A percentile compares a stretch with the other conserved stretches of the same genome.
Conservation (phyloP, 371 early-diverging fungal genomes). For the Rhizopus sp. region DNA sequence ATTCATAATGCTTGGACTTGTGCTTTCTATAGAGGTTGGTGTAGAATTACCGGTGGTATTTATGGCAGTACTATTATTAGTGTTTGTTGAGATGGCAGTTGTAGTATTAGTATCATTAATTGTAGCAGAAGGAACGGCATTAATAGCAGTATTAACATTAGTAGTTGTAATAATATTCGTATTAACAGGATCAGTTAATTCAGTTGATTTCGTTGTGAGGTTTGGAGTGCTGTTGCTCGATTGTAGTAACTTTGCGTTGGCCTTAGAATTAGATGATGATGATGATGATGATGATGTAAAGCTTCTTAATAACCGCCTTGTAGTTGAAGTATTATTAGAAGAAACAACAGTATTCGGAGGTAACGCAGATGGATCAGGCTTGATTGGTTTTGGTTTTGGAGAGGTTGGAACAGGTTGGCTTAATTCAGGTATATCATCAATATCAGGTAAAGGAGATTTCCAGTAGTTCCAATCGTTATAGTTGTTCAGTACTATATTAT, state of each 20-base stretch:
- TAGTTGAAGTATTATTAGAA: constrained; percentile 12
- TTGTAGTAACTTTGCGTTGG: constrained; percentile 1
- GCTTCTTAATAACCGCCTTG: constrained; percentile 36
- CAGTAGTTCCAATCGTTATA: constrained; percentile 91
- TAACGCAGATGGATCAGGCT: constrained; percentile 35
- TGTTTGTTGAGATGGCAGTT: background rate
- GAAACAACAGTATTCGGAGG: constrained; percentile 28
- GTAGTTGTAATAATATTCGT: no score
- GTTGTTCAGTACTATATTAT: constrained; percentile 55
- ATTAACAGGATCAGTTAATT: background rate
- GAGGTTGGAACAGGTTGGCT: constrained; percentile 28
- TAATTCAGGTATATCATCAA: constrained; percentile 56
- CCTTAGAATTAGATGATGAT: constrained; percentile 2
- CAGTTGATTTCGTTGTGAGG: background rate
- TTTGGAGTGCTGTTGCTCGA: constrained; percentile 13
- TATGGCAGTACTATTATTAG: background rate
- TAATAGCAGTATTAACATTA: no score
- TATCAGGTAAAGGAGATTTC: constrained; percentile 58
- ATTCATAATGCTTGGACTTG: constrained; percentile 29
- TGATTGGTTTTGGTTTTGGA: constrained; percentile 40
- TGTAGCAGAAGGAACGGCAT: background rate
- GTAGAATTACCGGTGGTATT: background rate
- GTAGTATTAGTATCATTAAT: background rate
- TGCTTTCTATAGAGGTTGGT: constrained; percentile 7
- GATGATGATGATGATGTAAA: constrained; percentile 45